A percentile compares a stretch with the other conserved stretches of the same genome.
Evolutionary conservation across 2,329 filamentous ascomycete species (phyloP).

Genomic region (Xylariaceae sp.): DNA sequence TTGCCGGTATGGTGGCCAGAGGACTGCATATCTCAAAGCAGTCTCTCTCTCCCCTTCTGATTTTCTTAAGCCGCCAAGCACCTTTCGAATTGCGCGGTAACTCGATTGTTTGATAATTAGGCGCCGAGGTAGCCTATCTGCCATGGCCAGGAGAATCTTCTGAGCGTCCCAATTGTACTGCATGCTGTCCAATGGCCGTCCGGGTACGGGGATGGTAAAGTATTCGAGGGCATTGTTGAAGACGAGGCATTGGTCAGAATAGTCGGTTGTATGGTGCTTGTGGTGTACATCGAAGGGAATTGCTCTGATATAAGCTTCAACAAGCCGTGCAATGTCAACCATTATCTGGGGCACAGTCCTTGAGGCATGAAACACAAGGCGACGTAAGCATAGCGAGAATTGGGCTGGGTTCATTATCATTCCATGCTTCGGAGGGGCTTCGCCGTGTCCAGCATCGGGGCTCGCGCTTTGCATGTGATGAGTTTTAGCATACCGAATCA

Average conservation of each 20-base stretch:
- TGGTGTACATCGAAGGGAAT: slow-evolving; percentile 18
- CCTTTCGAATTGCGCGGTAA: slow-evolving; percentile 52
- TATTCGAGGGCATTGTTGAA: slow-evolving; percentile 39
- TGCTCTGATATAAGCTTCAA: slow-evolving; percentile 28
- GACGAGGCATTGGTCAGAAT: slow-evolving; percentile 31
- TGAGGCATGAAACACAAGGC: slow-evolving; percentile 23
- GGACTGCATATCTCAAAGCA: slow-evolving; percentile 44
- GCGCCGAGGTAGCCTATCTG: slow-evolving; percentile 43
- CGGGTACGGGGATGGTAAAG: slow-evolving; percentile 34
- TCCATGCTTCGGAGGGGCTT: neutral
- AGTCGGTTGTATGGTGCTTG: slow-evolving; percentile 15
- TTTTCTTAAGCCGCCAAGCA: slow-evolving; percentile 52
- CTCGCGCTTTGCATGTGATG: slow-evolving; percentile 7
- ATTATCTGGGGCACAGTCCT: slow-evolving; percentile 29
- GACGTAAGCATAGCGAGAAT: slow-evolving; percentile 24
- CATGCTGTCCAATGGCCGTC: slow-evolving; percentile 35
- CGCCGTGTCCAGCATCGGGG: neutral
- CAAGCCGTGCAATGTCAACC: slow-evolving; percentile 28
- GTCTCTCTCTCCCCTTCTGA: slow-evolving; percentile 47
- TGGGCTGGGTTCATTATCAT: slow-evolving; percentile 16
- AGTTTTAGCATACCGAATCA: slow-evolving; percentile 34
- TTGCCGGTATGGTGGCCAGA: slow-evolving; percentile 59
- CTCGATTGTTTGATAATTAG: slow-evolving; percentile 48
- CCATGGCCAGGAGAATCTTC: slow-evolving; percentile 49
- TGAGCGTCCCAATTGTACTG: slow-evolving; percentile 56